phyloP scores from a whole-genome alignment of 2,329 filamentous ascomycete species.

The Botryotinia narcissicola region DNA sequence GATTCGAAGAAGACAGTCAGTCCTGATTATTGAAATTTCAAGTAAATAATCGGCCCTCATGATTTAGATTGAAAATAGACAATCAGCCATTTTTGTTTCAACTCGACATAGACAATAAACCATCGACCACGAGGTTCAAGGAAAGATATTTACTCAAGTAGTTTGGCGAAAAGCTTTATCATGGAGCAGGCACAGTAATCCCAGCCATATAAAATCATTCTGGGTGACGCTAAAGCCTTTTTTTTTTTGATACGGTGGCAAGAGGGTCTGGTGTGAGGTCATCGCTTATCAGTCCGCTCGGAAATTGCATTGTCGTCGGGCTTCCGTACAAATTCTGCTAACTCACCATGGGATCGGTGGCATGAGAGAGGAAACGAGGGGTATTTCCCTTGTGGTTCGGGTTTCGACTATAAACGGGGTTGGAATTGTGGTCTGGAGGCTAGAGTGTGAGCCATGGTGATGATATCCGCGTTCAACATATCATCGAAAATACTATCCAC shows the following conservation, averaged over 20 bases:
- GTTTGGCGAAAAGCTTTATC: background rate
- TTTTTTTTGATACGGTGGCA: background rate
- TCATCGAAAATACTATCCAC: background rate
- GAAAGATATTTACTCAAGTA: background rate
- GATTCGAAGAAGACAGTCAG: background rate
- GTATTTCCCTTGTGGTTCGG: slow-evolving; percentile 52
- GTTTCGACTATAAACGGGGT: slow-evolving; percentile 21
- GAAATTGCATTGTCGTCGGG: background rate
- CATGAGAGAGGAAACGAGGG: slow-evolving; percentile 70
- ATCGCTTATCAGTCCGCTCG: background rate
- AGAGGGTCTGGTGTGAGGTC: background rate
- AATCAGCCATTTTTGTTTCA: background rate
- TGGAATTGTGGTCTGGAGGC: slow-evolving; percentile 37
- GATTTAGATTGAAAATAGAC: background rate
- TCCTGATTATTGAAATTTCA: background rate
- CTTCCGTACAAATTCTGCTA: background rate
- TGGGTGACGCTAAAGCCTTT: background rate
- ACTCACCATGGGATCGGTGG: slow-evolving; percentile 57
- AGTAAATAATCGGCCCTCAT: background rate
- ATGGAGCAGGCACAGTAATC: background rate
- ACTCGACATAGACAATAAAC: background rate
- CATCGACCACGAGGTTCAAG: background rate
- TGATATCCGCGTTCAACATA: background rate
- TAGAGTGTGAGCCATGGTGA: slow-evolving; percentile 35
- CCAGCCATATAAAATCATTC: background rate